A percentile compares a stretch with the other conserved stretches of the same genome.
Evolutionary conservation across 331 rosid genomes (phyloP).

Genomic region (Erythrophleum ivorense): DNA sequence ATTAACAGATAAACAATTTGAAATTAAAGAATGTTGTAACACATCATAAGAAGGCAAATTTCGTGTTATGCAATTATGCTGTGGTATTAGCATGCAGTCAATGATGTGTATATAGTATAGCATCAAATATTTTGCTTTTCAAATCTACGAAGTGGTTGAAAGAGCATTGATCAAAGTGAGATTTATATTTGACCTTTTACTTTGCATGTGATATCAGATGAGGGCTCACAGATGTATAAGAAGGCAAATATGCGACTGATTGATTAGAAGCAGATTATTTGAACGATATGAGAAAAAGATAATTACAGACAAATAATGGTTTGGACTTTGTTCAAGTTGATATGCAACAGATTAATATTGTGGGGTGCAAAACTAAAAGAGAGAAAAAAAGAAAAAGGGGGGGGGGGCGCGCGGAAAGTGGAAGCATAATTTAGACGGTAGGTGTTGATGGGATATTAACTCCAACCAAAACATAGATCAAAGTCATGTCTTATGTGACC

Average conservation of each 20-base stretch:
- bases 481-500: conserved; percentile 41
- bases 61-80: conserved; percentile 21
- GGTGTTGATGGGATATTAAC: conserved; percentile 38
- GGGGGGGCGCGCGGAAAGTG: background rate
- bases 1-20: background rate
- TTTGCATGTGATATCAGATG: background rate
- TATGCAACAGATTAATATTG: conserved; percentile 17
- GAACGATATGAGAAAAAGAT: conserved; percentile 11
- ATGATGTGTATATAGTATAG: background rate
- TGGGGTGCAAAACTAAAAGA: conserved; percentile 16
- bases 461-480: conserved; percentile 31
- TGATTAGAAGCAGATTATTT: background rate
- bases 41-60: background rate
- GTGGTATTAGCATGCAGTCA: background rate
- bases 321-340: background rate
- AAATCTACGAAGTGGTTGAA: background rate
- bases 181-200: background rate
- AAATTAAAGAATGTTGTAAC: background rate
- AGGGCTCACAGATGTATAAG: background rate
- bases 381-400: background rate
- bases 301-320: conserved; percentile 1
- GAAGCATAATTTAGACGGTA: conserved; percentile 29
- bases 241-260: background rate
- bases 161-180: background rate
- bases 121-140: background rate